Conservation (phyloP, 2,329 filamentous ascomycete genomes). For the Verticillium longisporum region DNA sequence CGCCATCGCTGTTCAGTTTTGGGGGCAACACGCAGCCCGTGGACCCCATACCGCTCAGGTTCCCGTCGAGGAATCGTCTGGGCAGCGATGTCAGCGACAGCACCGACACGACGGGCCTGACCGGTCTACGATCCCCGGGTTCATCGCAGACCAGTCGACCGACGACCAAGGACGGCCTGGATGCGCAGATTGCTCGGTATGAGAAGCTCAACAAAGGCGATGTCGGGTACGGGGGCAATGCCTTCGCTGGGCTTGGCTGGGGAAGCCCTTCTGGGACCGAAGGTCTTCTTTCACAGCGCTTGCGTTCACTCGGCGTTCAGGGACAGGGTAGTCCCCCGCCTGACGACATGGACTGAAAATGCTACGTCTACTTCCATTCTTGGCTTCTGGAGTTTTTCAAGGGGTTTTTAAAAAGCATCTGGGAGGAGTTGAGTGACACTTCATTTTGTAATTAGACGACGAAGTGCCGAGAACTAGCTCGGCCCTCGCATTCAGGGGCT, state of each 20-base stretch:
- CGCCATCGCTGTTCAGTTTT: conserved; percentile 18
- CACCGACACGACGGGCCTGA: conserved; percentile 13
- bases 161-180: conserved; percentile 25
- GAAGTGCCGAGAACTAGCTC: no score
- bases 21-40: conserved; percentile 26
- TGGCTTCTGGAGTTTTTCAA: neutral
- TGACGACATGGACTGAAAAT: neutral
- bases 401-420: no score
- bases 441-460: no score
- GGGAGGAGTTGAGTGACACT: no score
- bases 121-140: conserved; percentile 16
- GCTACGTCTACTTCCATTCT: neutral
- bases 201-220: conserved; percentile 65
- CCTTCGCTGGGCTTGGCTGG: conserved; percentile 30
- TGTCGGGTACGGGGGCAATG: conserved; percentile 52
- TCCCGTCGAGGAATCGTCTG: conserved; percentile 24
- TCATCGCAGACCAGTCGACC: conserved; percentile 21
- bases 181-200: conserved; percentile 35
- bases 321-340: conserved; percentile 3
- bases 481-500: no score
- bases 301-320: conserved; percentile 55
- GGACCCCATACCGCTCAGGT: conserved; percentile 44
- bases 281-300: conserved; percentile 61
- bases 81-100: conserved; percentile 24
- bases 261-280: conserved; percentile 44